These are phyloP conservation scores for Eragrostis tef DNA, from an alignment of 202 grass and related monocot genomes.

Conservation along the genomic window DNA sequence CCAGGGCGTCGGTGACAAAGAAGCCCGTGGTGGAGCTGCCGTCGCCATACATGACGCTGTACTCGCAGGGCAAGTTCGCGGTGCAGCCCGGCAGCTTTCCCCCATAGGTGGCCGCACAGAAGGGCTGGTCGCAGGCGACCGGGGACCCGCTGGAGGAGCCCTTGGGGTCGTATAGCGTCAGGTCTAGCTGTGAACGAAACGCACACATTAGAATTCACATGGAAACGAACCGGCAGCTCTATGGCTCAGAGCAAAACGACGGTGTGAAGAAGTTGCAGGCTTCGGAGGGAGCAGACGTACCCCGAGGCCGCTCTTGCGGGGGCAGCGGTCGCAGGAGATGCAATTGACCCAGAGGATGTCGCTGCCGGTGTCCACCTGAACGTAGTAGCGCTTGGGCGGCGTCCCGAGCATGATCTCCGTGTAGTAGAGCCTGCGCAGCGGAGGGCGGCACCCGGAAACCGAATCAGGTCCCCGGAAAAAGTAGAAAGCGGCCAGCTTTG, in stretches of 20 bases:
- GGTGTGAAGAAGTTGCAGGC: not conserved
- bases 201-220: not conserved
- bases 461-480: not conserved
- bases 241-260: not conserved
- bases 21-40: constrained; percentile 82
- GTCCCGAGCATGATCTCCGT: constrained; percentile 88
- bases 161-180: constrained; percentile 87
- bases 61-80: constrained; percentile 62
- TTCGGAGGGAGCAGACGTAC: constrained; percentile 41
- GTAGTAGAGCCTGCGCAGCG: constrained; percentile 70
- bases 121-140: constrained; percentile 60
- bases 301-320: constrained; percentile 89
- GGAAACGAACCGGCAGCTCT: not conserved
- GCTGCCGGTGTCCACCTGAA: constrained; percentile 96
- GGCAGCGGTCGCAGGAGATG: constrained; percentile 72
- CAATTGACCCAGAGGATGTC: constrained; percentile 97
- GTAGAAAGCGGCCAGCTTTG: not conserved
- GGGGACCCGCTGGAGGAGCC: constrained; percentile 51
- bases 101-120: constrained; percentile 62
- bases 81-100: constrained; percentile 56
- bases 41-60: constrained; percentile 78
- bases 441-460: not conserved
- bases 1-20: constrained; percentile 68
- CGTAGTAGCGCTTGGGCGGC: constrained; percentile 74
- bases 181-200: constrained; percentile 58